phyloP scores from a whole-genome alignment of 257 asterid genomes.

The Gentiana straminea region DNA sequence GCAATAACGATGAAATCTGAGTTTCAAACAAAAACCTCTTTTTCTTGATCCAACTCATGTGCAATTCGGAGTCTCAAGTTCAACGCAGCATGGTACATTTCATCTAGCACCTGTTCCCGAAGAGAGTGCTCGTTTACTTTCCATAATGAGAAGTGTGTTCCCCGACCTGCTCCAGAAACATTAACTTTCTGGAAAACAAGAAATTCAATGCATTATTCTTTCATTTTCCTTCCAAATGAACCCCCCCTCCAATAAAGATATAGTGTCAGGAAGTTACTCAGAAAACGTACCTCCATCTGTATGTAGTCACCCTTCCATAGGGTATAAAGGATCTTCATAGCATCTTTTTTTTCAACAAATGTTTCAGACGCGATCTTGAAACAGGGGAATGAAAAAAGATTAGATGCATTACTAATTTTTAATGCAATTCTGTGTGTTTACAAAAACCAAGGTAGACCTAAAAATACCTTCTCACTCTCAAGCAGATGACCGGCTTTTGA shows the following conservation, averaged over 20 bases:
- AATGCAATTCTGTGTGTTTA: neutral
- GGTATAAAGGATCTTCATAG: slow-evolving; percentile 50
- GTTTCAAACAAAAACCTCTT: slow-evolving; percentile 38
- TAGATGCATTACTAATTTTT: neutral
- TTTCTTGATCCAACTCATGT: slow-evolving; percentile 51
- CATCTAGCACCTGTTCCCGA: slow-evolving; percentile 49
- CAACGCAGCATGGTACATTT: slow-evolving; percentile 78
- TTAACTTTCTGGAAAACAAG: slow-evolving; percentile 38
- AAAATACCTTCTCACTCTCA: slow-evolving; percentile 58
- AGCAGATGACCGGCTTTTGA: slow-evolving; percentile 37
- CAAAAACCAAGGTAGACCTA: neutral
- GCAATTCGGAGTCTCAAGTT: slow-evolving; percentile 65
- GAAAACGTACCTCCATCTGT: slow-evolving; percentile 64
- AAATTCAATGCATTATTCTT: neutral
- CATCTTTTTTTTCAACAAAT: slow-evolving; percentile 69
- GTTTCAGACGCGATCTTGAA: slow-evolving; percentile 65
- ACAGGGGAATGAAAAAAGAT: neutral
- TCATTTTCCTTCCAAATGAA: neutral
- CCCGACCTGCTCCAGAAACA: slow-evolving; percentile 21
- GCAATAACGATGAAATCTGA: neutral
- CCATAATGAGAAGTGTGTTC: slow-evolving; percentile 36
- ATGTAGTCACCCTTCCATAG: slow-evolving; percentile 79
- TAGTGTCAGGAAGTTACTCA: neutral
- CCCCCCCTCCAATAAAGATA: slow-evolving; percentile 2
- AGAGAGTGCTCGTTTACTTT: slow-evolving; percentile 34